These are phyloP conservation scores for Rostrohypoxylon terebratum DNA, from an alignment of 495 filamentous ascomycete genomes.

Conservation along the genomic window DNA sequence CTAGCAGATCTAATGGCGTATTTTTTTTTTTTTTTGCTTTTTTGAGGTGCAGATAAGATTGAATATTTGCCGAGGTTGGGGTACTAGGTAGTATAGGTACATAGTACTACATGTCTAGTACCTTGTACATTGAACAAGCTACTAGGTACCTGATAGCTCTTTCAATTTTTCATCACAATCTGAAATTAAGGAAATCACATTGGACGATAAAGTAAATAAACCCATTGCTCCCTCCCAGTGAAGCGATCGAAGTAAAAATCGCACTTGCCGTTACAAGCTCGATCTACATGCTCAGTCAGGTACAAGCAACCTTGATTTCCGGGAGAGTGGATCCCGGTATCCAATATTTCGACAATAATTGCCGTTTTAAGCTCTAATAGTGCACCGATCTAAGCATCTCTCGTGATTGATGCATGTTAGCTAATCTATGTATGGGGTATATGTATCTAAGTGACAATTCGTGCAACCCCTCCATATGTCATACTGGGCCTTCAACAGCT, in stretches of 20 bases:
- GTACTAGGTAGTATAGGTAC: too few relatives aligned
- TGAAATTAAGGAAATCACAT: background rate
- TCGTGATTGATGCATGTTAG: background rate
- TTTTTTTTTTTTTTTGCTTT: constrained; percentile 29
- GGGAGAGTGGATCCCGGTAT: constrained; percentile 3
- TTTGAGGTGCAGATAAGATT: constrained; percentile 6
- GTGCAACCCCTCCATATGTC: constrained; percentile 22
- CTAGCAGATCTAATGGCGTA: constrained; percentile 1
- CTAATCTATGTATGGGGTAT: too few relatives aligned
- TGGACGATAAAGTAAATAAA: background rate
- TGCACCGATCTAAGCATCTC: background rate
- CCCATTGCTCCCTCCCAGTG: background rate
- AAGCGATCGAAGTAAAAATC: background rate
- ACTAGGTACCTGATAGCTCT: background rate
- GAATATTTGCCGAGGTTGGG: constrained; percentile 10
- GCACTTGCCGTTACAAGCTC: background rate
- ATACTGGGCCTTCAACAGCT: background rate
- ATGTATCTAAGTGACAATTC: constrained; percentile 1
- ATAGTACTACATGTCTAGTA: background rate
- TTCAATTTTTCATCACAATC: background rate
- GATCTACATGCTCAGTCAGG: constrained; percentile 7
- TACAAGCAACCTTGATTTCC: constrained; percentile 15
- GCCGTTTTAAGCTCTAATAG: background rate
- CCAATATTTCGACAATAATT: constrained; percentile 8
- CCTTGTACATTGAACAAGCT: background rate